phyloP scores from a whole-genome alignment of 2,329 filamentous ascomycete genomes.

The Clarireedia hainanense region DNA sequence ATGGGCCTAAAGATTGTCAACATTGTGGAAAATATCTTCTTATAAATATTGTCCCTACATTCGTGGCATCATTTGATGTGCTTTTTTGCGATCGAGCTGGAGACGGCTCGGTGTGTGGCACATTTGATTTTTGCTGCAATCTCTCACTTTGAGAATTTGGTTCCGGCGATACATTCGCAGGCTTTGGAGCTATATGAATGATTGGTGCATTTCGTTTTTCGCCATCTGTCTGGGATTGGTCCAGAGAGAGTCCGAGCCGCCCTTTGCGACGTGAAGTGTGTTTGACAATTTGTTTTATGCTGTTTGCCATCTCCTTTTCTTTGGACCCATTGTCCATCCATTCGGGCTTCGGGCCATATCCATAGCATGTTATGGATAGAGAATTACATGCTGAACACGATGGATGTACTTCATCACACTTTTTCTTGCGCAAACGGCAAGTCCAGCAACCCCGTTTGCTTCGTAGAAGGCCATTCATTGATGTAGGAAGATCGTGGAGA shows the following conservation, averaged over 20 bases:
- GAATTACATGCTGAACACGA: slow-evolving; percentile 42
- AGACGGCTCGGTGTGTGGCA: neutral
- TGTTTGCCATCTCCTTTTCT: slow-evolving; percentile 42
- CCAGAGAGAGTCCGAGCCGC: slow-evolving; percentile 4
- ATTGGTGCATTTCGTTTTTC: neutral
- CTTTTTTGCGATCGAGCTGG: neutral
- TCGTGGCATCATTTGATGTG: neutral
- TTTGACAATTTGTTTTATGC: slow-evolving; percentile 51
- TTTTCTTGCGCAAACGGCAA: slow-evolving; percentile 53
- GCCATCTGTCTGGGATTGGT: slow-evolving; percentile 4
- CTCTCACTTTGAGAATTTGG: neutral
- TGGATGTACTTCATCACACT: slow-evolving; percentile 45
- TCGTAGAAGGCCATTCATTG: slow-evolving; percentile 2
- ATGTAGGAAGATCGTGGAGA: neutral
- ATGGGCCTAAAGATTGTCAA: neutral
- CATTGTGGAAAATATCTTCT: neutral
- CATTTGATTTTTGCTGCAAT: neutral
- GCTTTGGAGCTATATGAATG: neutral
- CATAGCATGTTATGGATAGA: slow-evolving; percentile 50
- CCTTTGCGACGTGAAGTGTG: slow-evolving; percentile 38
- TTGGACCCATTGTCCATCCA: slow-evolving; percentile 26
- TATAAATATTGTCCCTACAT: neutral
- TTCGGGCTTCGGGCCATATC: slow-evolving; percentile 33
- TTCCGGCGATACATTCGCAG: neutral
- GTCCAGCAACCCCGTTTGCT: slow-evolving; percentile 19